Base-by-base conservation (phyloP, 2,329 filamentous ascomycete genomes). In the Pestalotiopsis sp. region DNA sequence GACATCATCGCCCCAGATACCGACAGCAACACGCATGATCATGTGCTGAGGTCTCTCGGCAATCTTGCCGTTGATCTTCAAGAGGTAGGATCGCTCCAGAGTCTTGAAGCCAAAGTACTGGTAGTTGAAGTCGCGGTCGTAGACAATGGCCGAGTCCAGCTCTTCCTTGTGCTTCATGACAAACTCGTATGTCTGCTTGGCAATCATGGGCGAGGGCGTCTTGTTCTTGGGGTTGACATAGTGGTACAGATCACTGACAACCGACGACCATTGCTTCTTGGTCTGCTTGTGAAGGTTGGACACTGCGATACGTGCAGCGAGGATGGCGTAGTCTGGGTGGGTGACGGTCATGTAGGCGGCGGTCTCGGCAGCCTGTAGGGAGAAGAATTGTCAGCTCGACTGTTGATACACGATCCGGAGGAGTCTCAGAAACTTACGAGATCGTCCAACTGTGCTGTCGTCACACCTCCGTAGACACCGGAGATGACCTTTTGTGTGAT, bases 21-120 rank as follows among this genome's bases (percentile, higher is more conserved):
- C 96, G 69, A 99, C 95, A 75, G 96, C 90, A 66, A 99, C 96
- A 88, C 96, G 94, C 96, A 99, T 99, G 77, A 99, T 95, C 94
- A 99, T 96, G 85, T 99, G 96, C 84, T 99, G 96, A 59, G 96
- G 96, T 77, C 96, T 91, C 86, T 99, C 96, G 66, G 95, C 95
- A 79, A 98, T 94, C 85, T 98, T 97, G 80, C 94, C 95, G 77
- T 98, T 89, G 73, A 98, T 92, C 80, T 97, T 95, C 74, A 99
- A 91, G 66, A 99, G 91, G 79, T 99, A 99, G 78, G 96, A 99
- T 70, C 96, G 92, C 87, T 99, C 96, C 52, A 99, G 87, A 7
- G 96, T 99, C 90, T 99, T 99, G 91, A 99, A 99, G 73, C 96
- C 96, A 78, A 99, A 99, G 86, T 97, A 99, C 86, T 99, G 96